Base-by-base conservation (phyloP, 176 grass and related monocot genomes). In the Poa pratensis region DNA sequence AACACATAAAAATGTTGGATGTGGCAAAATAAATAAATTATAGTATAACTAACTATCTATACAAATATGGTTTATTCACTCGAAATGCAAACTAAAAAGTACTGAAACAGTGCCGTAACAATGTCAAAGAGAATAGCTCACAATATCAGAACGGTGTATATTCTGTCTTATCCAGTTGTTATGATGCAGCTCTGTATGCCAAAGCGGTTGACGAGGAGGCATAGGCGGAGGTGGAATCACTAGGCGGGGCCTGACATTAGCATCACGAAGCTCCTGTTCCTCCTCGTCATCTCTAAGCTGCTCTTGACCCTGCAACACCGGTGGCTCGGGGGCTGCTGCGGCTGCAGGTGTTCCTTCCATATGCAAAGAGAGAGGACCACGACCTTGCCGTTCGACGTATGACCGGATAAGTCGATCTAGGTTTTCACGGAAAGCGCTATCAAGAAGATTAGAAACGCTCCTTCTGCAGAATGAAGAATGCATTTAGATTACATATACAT, bases 401-500 rank as follows among this genome's bases (percentile, higher is more conserved):
- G 93, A 92, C 43, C 90, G 86, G 86, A 99, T 94, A 85, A 99
- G 83, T 27, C 54, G 91, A 76, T 99, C 96, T 80, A 99, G 89
- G 67, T 94, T 99, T 89, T 96, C 89, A 79, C 93, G 91, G 87
- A 99, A 96, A 58, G 93, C 70, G 43, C 93, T 99, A 12, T 94
- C 91, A 82, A 96, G 96, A 94, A 99, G 91, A 86, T 92, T 96
- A 55, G 96, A 99, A 60, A 99, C 96, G 23, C 91, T 99, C 89
- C 94, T 91, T 75, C 96, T 96, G 93, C 70, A 93, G 48, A 85
- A 67, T 20, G 12, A 81, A 88, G 27, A 90, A 17, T 17, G 12
- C 51, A 48, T 84, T 83, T 80, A 86, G 20, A 58, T 1, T 19
- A 77, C 50, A 11, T 51, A 51, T 51, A 51, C 49, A 39, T 40